Base-by-base conservation (phyloP, 495 filamentous ascomycete genomes). In the Penicillium mononematosum region DNA sequence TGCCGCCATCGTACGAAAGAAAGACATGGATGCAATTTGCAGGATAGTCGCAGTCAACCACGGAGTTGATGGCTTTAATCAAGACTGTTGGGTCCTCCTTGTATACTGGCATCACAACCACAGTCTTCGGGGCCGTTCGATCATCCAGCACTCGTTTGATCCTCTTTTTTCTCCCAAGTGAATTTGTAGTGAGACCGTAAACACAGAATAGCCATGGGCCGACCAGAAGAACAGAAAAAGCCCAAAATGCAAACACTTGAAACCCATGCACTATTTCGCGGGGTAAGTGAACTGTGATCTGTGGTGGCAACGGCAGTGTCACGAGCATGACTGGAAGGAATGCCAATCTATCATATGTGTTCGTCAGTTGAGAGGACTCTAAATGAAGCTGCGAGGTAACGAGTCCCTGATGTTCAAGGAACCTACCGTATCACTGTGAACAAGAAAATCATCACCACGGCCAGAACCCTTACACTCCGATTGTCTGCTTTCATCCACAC, bases 41-140 rank as follows among this genome's bases (percentile, higher is more conserved):
- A 20, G 94, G 94, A 62, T 98, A 98, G 55, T 97, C 93, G 75
- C 92, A 95, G 60, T 93, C 87, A 22, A 96, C 92, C 12, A 97
- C 87, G 1, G 93, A 97, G 70, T 96, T 86, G 49, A 97, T 82
- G 4, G 94, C 95, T 31, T 90, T 88, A 49, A 98, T 78, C 58
- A 98, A 74, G n/a, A 95, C 78, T 0, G 87, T 87, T 3, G 92
- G 89, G 8, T 89, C 85, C 70, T 98, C 94, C 69, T 96, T 96
- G 75, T 96, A 98, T 63, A 91, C 94, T 3, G 94, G 94, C 91
- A 98, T 97, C 43, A 98, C 88, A 53, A 98, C 91, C 42, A 98
- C 92, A 7, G 95, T 91, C 70, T 98, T 98, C 0, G 94, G 94
- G 2, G 94, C 93, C 8, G 87, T 88, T 0, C 79, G 73, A 62